A percentile compares a stretch with the other conserved stretches of the same genome.
These are phyloP conservation scores for Trichosporon coremiiforme DNA, from an alignment of 1,284 basidiomycete genomes.

Conservation along the genomic window DNA sequence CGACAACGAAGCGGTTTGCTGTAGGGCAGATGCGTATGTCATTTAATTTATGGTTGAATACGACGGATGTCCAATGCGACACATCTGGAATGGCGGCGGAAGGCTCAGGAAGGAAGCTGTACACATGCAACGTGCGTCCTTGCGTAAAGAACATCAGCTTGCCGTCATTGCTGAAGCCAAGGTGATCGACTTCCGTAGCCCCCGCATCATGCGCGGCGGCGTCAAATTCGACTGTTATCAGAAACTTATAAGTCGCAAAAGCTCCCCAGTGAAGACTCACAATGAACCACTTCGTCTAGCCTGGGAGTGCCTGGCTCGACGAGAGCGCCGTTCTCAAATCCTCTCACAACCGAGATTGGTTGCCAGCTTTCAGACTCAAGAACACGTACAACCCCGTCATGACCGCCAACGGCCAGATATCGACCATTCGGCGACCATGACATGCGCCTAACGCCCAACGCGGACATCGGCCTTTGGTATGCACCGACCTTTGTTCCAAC, in stretches of 20 bases:
- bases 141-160: constrained; percentile 64
- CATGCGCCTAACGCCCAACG: constrained; percentile 64
- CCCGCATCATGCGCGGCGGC: neutral
- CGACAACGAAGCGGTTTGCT: constrained; percentile 32
- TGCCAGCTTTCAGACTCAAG: constrained; percentile 28
- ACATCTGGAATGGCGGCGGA: constrained; percentile 34
- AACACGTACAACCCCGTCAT: constrained; percentile 21
- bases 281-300: neutral
- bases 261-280: neutral
- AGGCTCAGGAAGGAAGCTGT: constrained; percentile 41
- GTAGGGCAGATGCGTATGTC: constrained; percentile 37
- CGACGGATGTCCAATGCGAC: constrained; percentile 33
- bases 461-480: constrained; percentile 61
- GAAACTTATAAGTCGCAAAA: neutral
- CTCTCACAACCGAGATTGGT: constrained; percentile 15
- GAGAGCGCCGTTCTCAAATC: neutral
- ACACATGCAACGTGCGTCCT: constrained; percentile 41
- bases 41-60: constrained; percentile 36
- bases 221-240: too few species aligned
- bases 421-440: constrained; percentile 71
- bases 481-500: constrained; percentile 69
- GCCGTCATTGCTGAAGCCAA: constrained; percentile 77
- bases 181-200: constrained; percentile 54
- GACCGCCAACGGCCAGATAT: constrained; percentile 20
- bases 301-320: neutral